A percentile compares a stretch with the other conserved stretches of the same genome.
These are phyloP conservation scores for Sporothrix brasiliensis DNA, from an alignment of 2,329 filamentous ascomycete genomes.

Conservation along the genomic window DNA sequence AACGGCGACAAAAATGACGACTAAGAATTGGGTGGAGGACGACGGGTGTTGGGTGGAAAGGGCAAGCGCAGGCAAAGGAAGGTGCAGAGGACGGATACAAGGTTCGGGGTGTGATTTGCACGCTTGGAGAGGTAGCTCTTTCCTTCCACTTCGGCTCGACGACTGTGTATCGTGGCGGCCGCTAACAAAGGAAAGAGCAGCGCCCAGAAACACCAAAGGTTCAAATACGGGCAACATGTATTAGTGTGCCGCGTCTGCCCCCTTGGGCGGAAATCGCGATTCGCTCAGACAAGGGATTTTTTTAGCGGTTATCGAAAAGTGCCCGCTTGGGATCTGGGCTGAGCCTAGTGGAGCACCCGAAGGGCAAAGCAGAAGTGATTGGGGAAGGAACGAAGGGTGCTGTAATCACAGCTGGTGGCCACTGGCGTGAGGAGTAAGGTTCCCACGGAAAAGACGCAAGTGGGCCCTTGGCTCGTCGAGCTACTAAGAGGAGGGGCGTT, in stretches of 20 bases:
- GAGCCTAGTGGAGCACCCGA: constrained; percentile 9
- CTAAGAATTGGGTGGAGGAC: constrained; percentile 28
- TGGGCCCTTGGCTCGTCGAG: constrained; percentile 13
- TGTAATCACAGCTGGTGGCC: constrained; percentile 3
- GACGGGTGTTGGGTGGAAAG: constrained; percentile 2
- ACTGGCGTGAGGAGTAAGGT: constrained; percentile 23
- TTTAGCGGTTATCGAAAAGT: constrained; percentile 10
- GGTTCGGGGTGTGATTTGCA: constrained; percentile 12
- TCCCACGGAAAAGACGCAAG: constrained; percentile 12
- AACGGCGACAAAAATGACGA: constrained; percentile 31
- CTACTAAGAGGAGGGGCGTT: constrained; percentile 14
- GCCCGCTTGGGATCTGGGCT: constrained; percentile 22
- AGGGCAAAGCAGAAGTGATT: background rate
- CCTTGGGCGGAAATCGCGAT: constrained; percentile 1
- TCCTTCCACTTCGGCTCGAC: constrained; percentile 19
- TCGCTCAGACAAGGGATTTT: background rate
- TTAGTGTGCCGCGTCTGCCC: background rate
- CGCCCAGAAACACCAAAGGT: background rate
- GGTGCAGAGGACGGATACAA: background rate
- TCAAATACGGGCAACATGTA: background rate
- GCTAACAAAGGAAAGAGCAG: constrained; percentile 13
- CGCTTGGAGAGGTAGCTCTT: background rate
- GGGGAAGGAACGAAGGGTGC: constrained; percentile 12
- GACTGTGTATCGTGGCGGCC: constrained; percentile 22
- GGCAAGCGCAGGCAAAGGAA: constrained; percentile 3